Base-by-base conservation (phyloP, 768 basidiomycete genomes). In the Candolleomyces efflorescens region DNA sequence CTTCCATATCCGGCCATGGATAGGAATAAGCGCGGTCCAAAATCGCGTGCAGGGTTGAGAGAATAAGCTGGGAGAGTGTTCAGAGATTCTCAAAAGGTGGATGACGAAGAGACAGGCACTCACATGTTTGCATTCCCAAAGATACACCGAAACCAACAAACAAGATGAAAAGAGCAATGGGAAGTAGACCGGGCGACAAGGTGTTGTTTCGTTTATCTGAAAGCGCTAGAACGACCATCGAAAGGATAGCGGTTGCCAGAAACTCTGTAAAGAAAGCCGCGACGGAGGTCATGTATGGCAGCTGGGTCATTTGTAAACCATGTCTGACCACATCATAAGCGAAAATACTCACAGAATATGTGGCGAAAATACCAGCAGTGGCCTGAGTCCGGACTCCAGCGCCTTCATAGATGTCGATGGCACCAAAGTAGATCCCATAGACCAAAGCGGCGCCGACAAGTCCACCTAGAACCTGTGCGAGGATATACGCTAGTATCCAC, bases 1-100 rank as follows among this genome's bases (percentile, higher is more conserved):
- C 68, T 69, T 20, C 87, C 87, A 62, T 87, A 90, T 17, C 87
- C 88, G 5, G 78, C 86, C 83, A 89, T 87, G 5, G 86, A 78
- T 0, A 85, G 87, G 65, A 88, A 67, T 36, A 89, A 62, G 7
- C 87, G 78, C 1, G 87, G 87, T 5, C 88, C 87, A 24, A 89
- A 71, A 69, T 89, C 87, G 64, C 88, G 83, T 27, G 87, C 85
- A 41, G 87, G 87, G 62, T 89, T 89, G 52, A 88, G 71, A 4
- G 86, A 82, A 61, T 76, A 85, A 47, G 80, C 84, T 79, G 58
- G 20, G 46, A 32, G 32, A 37, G 37, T 27, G 3, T 23, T 27
- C 38, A 24, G 54, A 36, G 24, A 32, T 32, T 7, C 32, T n/a
- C n/a, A n/a, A n/a, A n/a, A n/a, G n/a, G n/a, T n/a, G n/a, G n/a